Evolutionary conservation across 83 land plant genomes (phyloP).

Genomic region (Thuja plicata): DNA sequence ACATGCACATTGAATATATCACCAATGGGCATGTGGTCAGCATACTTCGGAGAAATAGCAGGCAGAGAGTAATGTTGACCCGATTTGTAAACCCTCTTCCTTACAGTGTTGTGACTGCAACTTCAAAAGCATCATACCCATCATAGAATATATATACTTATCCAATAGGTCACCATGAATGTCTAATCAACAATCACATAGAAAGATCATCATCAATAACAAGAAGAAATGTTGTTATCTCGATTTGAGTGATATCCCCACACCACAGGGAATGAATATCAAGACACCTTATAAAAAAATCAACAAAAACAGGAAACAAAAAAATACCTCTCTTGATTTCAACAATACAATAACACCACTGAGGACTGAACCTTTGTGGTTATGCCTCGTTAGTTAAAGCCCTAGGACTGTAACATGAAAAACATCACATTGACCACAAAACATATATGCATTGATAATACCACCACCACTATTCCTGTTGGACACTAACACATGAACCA

Average conservation of each 20-base stretch:
- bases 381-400: neutral
- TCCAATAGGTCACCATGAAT: no score
- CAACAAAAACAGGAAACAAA: neutral
- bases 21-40: neutral
- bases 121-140: neutral
- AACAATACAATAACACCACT: neutral
- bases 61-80: neutral
- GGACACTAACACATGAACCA: neutral
- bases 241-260: no score
- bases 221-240: no score
- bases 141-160: neutral
- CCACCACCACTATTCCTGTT: neutral
- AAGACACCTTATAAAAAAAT: neutral
- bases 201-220: no score
- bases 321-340: neutral
- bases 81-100: neutral
- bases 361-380: neutral
- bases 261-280: neutral
- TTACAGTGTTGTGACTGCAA: neutral
- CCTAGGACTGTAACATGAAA: neutral
- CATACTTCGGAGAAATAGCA: neutral
- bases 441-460: neutral
- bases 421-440: neutral
- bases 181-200: no score
- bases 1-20: neutral